These are phyloP conservation scores for Ormosia semicastrata DNA, from an alignment of 306 rosid species.

Conservation along the genomic window DNA sequence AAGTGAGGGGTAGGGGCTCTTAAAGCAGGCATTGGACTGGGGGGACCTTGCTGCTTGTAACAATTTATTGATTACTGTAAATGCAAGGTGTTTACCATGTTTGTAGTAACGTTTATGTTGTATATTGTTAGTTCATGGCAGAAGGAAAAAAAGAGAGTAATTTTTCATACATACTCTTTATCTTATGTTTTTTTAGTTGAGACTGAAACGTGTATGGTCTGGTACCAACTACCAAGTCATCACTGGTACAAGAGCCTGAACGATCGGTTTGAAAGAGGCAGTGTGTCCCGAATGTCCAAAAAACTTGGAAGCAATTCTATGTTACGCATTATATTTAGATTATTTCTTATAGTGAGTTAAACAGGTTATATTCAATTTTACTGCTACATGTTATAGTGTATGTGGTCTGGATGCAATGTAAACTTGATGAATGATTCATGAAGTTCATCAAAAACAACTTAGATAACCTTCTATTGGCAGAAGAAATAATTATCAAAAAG, in stretches of 20 bases:
- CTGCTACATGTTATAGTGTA: not conserved
- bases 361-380: not conserved
- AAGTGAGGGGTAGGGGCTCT: constrained; percentile 19
- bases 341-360: not conserved
- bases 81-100: constrained; percentile 32
- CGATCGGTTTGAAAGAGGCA: not conserved
- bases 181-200: not conserved
- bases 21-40: constrained; percentile 1
- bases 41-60: constrained; percentile 36
- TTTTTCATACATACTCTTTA: constrained; percentile 17
- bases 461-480: not conserved
- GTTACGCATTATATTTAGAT: not conserved
- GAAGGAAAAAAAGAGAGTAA: constrained; percentile 4
- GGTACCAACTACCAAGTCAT: not conserved
- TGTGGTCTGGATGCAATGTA: not conserved
- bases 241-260: not conserved
- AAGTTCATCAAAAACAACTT: not conserved
- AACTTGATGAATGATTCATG: not conserved
- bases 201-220: not conserved
- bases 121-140: constrained; percentile 40
- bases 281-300: not conserved
- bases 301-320: constrained; percentile 19
- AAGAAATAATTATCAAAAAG: not conserved
- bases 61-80: constrained; percentile 46
- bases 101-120: constrained; percentile 35